Evolutionary conservation across 305 asterid species (phyloP), one percentile per base, ranked within the genome.

Genomic region (Fraxinus latifolia): DNA sequence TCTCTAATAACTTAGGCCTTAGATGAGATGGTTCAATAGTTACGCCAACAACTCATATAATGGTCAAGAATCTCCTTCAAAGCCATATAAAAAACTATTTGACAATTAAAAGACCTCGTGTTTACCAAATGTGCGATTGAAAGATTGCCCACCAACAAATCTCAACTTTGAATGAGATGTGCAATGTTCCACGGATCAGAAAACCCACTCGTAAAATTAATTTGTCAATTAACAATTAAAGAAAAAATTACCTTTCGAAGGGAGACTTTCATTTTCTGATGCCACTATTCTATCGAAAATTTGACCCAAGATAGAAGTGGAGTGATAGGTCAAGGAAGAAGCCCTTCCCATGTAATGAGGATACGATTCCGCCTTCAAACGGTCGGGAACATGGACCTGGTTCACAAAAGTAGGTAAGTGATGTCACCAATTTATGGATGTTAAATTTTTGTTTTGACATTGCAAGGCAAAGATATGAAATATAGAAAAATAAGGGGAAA

Each of bases 321-420:
- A 95, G 33, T 82, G 81, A 82, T 92, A 93, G 74, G 77, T 82
- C 8, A 17, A 5, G 5, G 76, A 82, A 12, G 71, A 19, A 5
- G 14, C 83, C 87, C 33, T 89, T 79, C 73, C 89, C 95, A 95
- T 89, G 89, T 91, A 87, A 87, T 95, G 97, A 11, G 97, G 97
- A 85, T 76, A 92, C 78, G 7, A 19, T 36, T 85, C 87, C 21
- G 93, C 88, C 72, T 47, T 89, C 88, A 94, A 83, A 70, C 84
- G 68, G 5, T 55, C 12, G 2, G 90, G 94, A 75, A 92, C 80
- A 8, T 11, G 17, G 32, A 95, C 90, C 98, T 93, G 91, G 82
- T 76, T 79, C 77, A 77, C 50, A 77, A 44, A 71, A 76, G 53
- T 29, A 72, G 7, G 34, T 78, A 53, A 65, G 81, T 77, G 32